A percentile compares a stretch with the other conserved stretches of the same genome.
Conservation (phyloP, 176 grass and related monocot genomes). For the Thalia dealbata region DNA sequence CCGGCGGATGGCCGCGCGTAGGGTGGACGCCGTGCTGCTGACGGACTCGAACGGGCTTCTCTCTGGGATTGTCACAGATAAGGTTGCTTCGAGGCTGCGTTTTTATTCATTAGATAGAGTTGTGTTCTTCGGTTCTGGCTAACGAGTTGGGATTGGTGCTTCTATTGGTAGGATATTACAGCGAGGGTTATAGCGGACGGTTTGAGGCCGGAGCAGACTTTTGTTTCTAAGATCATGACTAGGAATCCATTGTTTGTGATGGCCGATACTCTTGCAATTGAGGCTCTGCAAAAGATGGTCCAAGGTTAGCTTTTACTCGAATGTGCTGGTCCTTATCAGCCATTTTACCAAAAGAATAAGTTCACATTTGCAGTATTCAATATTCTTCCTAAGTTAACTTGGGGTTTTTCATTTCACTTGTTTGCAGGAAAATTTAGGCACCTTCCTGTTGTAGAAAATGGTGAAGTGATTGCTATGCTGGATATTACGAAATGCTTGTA, state of each 20-base stretch:
- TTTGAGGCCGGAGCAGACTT: constrained; percentile 76
- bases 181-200: constrained; percentile 84
- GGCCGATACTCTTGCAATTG: constrained; percentile 66
- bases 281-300: constrained; percentile 97
- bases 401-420: constrained; percentile 14
- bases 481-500: constrained; percentile 97
- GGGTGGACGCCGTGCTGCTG: constrained; percentile 75
- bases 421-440: constrained; percentile 94
- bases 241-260: constrained; percentile 70
- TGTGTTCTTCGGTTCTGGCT: constrained; percentile 12
- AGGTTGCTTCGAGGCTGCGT: constrained; percentile 29
- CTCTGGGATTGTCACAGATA: constrained; percentile 94
- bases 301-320: constrained; percentile 43
- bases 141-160: not conserved
- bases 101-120: not conserved
- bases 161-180: constrained; percentile 63
- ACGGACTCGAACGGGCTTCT: constrained; percentile 86
- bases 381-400: not conserved
- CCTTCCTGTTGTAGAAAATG: constrained; percentile 97
- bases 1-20: constrained; percentile 72
- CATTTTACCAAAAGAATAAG: too few relatives aligned
- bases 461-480: constrained; percentile 97
- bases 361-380: not conserved
- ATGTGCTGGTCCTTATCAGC: not conserved
- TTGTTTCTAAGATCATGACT: constrained; percentile 90